Base-by-base conservation (phyloP, 2,329 filamentous ascomycete species). In the Dryadomyces sulphureus region DNA sequence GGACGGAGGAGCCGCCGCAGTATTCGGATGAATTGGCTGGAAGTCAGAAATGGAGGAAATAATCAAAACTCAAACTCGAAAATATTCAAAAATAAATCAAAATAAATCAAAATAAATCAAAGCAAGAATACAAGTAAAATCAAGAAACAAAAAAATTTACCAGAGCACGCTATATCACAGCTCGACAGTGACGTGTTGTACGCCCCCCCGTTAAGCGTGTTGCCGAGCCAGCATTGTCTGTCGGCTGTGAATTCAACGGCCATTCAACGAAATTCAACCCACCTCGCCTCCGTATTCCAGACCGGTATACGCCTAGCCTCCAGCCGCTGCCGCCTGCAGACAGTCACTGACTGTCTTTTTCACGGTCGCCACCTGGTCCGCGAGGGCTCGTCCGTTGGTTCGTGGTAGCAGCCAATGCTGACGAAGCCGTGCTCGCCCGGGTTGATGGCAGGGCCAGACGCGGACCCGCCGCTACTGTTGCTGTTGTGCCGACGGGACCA, bases 371-470 rank as follows among this genome's bases (percentile, higher is more conserved):
- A 52, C 12, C 38, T 43, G 38, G 36, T 34, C 48, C 1, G 51
- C 17, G 14, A 60, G 50, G 0, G 57, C 55, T 1, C 58, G 54
- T 41, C 38, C 0, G 52, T 36, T 1, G 51, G 51, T 48, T 60
- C 58, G 16, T 53, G 53, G 47, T 62, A 65, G 46, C 64, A 65
- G 21, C 63, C 64, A 7, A 60, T 48, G 49, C 56, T 57, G 5
- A 34, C 40, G 46, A 60, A 66, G 19, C 55, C 55, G 44, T 51
- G 52, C 9, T 57, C 54, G 20, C 54, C 59, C 3, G 60, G 56
- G 49, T 69, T 69, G 3, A 63, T 0, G 62, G 60, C 34, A 7
- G 3, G 17, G 3, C 34, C 34, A 9, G 17, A 36, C 14, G 7
- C 34, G 34, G 7, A 12, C 11, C 12, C 34, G 16, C 34, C 16